These are phyloP conservation scores for Lactarius deliciosus DNA, from an alignment of 768 basidiomycete species.

Conservation along the genomic window DNA sequence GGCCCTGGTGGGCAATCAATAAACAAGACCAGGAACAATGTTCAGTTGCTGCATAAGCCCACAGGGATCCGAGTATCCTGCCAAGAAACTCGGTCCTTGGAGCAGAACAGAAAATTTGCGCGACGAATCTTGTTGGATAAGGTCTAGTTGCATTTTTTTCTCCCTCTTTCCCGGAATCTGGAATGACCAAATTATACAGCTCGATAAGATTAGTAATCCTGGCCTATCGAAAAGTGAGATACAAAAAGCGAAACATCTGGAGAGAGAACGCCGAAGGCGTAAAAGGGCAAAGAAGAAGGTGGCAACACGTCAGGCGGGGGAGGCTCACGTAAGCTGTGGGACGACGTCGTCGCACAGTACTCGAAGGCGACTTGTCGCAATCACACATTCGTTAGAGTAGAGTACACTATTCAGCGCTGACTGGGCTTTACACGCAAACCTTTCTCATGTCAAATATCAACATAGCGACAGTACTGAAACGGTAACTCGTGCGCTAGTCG, in stretches of 20 bases:
- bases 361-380: not conserved
- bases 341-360: not conserved
- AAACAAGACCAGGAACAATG: conserved; percentile 92
- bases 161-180: not conserved
- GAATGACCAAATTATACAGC: conserved; percentile 40
- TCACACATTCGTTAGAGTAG: not conserved
- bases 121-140: conserved; percentile 73
- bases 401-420: not conserved
- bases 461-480: conserved; percentile 29
- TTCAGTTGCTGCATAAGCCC: conserved; percentile 86
- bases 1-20: conserved; percentile 97
- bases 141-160: conserved; percentile 37
- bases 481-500: conserved; percentile 11
- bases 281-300: conserved; percentile 37
- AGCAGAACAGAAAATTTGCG: conserved; percentile 76
- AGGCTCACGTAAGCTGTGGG: conserved; percentile 7
- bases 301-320: conserved; percentile 30
- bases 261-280: conserved; percentile 40
- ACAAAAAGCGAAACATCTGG: conserved; percentile 38
- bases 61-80: conserved; percentile 84
- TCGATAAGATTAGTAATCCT: conserved; percentile 71
- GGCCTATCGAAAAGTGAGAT: conserved; percentile 39
- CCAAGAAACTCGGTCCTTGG: conserved; percentile 84
- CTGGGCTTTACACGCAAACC: not conserved
- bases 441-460: conserved; percentile 27